These are phyloP conservation scores for Aureobasidium sp. DNA, from an alignment of 2,329 filamentous ascomycete species.

Conservation along the genomic window DNA sequence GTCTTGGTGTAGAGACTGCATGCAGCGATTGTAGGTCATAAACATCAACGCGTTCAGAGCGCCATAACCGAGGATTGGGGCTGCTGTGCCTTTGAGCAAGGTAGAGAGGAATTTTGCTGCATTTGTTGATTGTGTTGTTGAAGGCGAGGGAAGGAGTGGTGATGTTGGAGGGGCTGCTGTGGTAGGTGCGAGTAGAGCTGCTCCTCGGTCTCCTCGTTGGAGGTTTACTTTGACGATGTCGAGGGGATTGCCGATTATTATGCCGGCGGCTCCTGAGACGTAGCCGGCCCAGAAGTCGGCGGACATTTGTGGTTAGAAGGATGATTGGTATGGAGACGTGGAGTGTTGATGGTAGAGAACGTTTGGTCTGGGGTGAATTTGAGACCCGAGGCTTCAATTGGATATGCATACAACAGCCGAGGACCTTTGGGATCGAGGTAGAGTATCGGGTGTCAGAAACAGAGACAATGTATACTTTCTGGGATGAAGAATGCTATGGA, in stretches of 20 bases:
- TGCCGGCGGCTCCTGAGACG: constrained; percentile 74
- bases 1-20: constrained; percentile 45
- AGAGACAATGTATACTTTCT: neutral
- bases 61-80: constrained; percentile 82
- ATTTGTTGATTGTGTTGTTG: neutral
- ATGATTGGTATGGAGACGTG: neutral
- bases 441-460: neutral
- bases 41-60: constrained; percentile 87
- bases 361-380: neutral
- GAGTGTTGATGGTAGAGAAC: neutral
- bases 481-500: neutral
- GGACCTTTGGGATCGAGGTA: no score
- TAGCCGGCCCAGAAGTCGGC: constrained; percentile 94
- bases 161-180: neutral
- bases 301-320: constrained; percentile 49
- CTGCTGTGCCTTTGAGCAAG: constrained; percentile 57
- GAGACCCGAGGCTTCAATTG: neutral
- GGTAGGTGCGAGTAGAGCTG: neutral
- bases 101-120: constrained; percentile 19
- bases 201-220: constrained; percentile 49
- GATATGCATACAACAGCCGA: neutral
- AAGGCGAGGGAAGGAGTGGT: neutral
- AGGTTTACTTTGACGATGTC: constrained; percentile 63
- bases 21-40: constrained; percentile 80
- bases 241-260: constrained; percentile 81